Conservation (phyloP, 2,329 filamentous ascomycete genomes). For the Coniochaeta sp. region DNA sequence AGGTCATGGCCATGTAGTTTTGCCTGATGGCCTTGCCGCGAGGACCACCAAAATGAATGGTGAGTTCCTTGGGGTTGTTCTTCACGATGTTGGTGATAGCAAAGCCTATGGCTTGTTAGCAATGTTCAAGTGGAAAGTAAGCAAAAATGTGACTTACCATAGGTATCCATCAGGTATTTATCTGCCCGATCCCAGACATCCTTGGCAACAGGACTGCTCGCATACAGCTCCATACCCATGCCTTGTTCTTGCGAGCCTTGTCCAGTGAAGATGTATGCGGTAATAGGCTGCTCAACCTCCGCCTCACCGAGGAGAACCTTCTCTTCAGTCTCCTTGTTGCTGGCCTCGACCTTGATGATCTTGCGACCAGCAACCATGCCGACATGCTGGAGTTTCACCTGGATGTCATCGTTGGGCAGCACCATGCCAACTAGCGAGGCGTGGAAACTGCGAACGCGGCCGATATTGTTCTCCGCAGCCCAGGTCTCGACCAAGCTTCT, state of each 20-base stretch:
- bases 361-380: slow-evolving; percentile 98
- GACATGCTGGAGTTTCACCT: slow-evolving; percentile 91
- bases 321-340: slow-evolving; percentile 91
- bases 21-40: slow-evolving; percentile 95
- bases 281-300: slow-evolving; percentile 95
- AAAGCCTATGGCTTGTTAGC: slow-evolving; percentile 51
- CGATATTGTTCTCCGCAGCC: slow-evolving; percentile 98
- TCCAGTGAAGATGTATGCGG: slow-evolving; percentile 95
- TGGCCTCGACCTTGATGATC: slow-evolving; percentile 98
- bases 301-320: slow-evolving; percentile 94
- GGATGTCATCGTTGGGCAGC: slow-evolving; percentile 87
- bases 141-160: slow-evolving; percentile 54
- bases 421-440: slow-evolving; percentile 98
- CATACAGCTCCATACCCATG: slow-evolving; percentile 99
- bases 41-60: slow-evolving; percentile 94
- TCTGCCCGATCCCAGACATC: slow-evolving; percentile 98
- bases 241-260: slow-evolving; percentile 98
- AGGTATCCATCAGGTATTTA: slow-evolving; percentile 97
- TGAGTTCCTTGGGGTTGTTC: slow-evolving; percentile 99
- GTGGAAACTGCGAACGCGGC: slow-evolving; percentile 94
- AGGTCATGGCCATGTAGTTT: slow-evolving; percentile 99
- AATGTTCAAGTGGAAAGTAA: neutral
- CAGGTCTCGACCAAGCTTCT: slow-evolving; percentile 95
- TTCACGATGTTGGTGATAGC: slow-evolving; percentile 98
- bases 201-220: slow-evolving; percentile 85